phyloP scores from a whole-genome alignment of 2,329 filamentous ascomycete species.

The Xylaria sp. region DNA sequence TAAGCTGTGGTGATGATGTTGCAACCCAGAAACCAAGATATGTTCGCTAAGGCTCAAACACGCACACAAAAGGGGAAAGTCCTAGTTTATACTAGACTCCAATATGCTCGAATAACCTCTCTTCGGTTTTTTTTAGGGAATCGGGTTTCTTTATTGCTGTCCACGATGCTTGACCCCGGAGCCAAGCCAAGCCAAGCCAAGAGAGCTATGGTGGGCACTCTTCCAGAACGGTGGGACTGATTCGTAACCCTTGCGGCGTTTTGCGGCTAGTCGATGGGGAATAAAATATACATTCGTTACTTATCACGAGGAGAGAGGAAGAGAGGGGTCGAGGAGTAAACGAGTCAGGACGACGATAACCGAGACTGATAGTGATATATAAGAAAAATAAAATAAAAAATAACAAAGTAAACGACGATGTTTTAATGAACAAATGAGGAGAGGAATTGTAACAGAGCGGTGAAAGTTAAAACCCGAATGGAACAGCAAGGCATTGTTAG shows the following conservation, averaged over 20 bases:
- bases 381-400: not conserved
- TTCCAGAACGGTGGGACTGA: conserved; percentile 42
- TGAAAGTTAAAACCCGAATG: conserved; percentile 23
- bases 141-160: conserved; percentile 37
- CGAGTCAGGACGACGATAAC: conserved; percentile 27
- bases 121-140: not conserved
- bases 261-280: conserved; percentile 1
- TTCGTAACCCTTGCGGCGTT: conserved; percentile 44
- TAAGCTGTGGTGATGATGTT: not conserved
- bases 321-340: not conserved
- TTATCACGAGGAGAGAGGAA: conserved; percentile 6
- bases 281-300: conserved; percentile 2
- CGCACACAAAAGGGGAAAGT: not conserved
- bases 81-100: not conserved
- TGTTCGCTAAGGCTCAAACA: conserved; percentile 11
- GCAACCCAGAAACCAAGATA: not conserved
- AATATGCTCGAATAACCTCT: conserved; percentile 13
- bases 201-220: conserved; percentile 15
- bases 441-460: conserved; percentile 17
- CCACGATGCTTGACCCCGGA: conserved; percentile 21
- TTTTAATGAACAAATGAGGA: not conserved
- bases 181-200: conserved; percentile 24
- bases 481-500: not conserved
- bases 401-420: not conserved
- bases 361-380: not conserved